Evolutionary conservation across 2,329 filamentous ascomycete genomes (phyloP), one percentile per base, ranked within the genome.

Genomic region (Dryadomyces quercus-mongolicae): DNA sequence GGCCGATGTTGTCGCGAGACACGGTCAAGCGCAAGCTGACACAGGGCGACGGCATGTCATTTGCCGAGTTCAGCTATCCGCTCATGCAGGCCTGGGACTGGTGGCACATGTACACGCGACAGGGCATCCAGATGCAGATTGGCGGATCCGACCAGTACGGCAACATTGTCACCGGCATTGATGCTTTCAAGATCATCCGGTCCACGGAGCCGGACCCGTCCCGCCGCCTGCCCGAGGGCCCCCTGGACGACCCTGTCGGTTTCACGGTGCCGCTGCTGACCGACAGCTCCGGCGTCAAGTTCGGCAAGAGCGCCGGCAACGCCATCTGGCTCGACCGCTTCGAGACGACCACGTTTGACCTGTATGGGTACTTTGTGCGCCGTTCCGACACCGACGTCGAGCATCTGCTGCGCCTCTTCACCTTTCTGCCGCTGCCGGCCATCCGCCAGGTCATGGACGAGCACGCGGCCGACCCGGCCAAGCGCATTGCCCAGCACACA

Each of bases 51-150:
- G 94, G 93, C 62, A 92, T 98, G 85, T 94, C 91, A 0, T 86
- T 94, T 62, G 85, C 88, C 40, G 93, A 98, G 66, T 95, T 98
- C 68, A 80, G 83, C 45, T 98, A 98, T 64, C 93, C 94, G 1
- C 71, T 98, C 16, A 81, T 97, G 62, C 93, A 98, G 67, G 90
- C 86, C 21, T 97, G 91, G 86, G 93, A 98, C 67, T 98, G 91
- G 81, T 97, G 88, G 88, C 77, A 87, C 61, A 78, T 97, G 71
- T 94, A 87, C 69, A 67, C 62, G 57, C 76, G 80, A 49, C 74
- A 76, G 22, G 78, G 78, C 49, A 76, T 90, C 10, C 85, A 91
- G 64, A 79, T 97, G 66, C 90, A 98, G 70, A 88, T 98, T 52
- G 93, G 93, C 55, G 93, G 93, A 43, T 90, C 90, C 7, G 93